Evolutionary conservation across 2,329 filamentous ascomycete species (phyloP).

Genomic region (Venturiaceae sp.): DNA sequence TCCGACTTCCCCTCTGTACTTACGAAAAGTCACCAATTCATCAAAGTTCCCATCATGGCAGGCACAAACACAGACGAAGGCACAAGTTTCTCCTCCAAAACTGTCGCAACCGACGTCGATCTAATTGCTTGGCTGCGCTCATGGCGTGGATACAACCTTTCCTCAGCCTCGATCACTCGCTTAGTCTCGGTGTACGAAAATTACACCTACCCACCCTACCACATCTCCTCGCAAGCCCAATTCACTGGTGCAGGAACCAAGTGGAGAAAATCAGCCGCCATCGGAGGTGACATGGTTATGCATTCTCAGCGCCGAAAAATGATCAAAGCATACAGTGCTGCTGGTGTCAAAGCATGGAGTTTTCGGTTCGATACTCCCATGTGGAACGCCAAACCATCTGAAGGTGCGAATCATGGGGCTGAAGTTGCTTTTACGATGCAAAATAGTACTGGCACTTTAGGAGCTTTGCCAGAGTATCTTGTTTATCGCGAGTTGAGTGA

Average conservation of each 20-base stretch:
- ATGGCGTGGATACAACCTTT: neutral
- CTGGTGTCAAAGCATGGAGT: neutral
- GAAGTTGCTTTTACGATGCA: neutral
- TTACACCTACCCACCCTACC: neutral
- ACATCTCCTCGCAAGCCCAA: no score
- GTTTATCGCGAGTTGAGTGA: neutral
- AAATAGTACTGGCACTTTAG: neutral
- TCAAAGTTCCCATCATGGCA: conserved; percentile 35
- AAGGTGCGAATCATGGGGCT: neutral
- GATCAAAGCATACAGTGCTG: neutral
- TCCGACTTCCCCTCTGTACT: conserved; percentile 39
- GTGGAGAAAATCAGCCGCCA: conserved; percentile 1
- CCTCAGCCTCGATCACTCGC: neutral
- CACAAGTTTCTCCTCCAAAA: conserved; percentile 22
- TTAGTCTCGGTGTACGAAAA: neutral
- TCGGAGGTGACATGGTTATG: neutral
- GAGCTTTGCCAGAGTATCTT: neutral
- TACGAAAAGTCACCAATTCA: conserved; percentile 31
- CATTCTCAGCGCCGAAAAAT: neutral
- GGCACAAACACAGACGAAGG: conserved; percentile 43
- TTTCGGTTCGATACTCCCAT: neutral
- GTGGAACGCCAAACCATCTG: neutral
- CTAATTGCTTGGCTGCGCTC: neutral
- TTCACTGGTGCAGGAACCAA: neutral
- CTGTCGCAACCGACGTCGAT: neutral